Percentiles rank a stretch among this genome's conserved stretches.
Conservation (phyloP, 306 rosid genomes). For the Pachyrhizus erosus region DNA sequence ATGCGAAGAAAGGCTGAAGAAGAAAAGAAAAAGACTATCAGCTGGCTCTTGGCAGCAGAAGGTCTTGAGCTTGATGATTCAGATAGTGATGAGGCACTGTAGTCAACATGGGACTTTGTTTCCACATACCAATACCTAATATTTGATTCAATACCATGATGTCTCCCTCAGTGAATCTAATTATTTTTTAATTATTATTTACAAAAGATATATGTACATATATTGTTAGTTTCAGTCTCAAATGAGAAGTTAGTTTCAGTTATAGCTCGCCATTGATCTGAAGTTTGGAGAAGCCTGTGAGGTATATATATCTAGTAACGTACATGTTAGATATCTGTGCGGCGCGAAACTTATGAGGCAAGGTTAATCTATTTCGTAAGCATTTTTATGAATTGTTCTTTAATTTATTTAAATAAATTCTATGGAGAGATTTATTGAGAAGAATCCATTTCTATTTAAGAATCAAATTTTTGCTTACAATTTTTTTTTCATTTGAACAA, state of each 20-base stretch:
- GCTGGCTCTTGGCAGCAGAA: slow-evolving; percentile 83
- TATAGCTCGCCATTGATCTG: neutral
- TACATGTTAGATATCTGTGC: neutral
- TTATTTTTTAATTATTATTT: slow-evolving; percentile 39
- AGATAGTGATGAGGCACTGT: slow-evolving; percentile 63
- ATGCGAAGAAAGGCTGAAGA: slow-evolving; percentile 85
- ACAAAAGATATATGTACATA: slow-evolving; percentile 50
- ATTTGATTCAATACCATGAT: slow-evolving; percentile 37
- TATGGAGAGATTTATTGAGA: neutral
- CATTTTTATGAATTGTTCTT: neutral
- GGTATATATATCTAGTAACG: neutral
- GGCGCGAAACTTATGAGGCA: too few species aligned
- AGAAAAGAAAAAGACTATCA: slow-evolving; percentile 67
- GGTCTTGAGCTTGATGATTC: slow-evolving; percentile 90
- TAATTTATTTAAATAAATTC: neutral
- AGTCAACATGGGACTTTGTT: slow-evolving; percentile 40
- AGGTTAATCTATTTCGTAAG: neutral
- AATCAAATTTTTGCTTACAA: neutral
- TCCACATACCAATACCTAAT: slow-evolving; percentile 34
- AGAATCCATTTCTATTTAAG: neutral
- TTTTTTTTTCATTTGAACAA: too few species aligned
- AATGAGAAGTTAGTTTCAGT: slow-evolving; percentile 22
- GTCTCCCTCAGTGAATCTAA: slow-evolving; percentile 36
- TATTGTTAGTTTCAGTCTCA: slow-evolving; percentile 26
- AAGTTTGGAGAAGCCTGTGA: neutral